Evolutionary conservation across 148 eudicot genomes (phyloP), one percentile per base, ranked within the genome.

Genomic region (Beta vulgaris): DNA sequence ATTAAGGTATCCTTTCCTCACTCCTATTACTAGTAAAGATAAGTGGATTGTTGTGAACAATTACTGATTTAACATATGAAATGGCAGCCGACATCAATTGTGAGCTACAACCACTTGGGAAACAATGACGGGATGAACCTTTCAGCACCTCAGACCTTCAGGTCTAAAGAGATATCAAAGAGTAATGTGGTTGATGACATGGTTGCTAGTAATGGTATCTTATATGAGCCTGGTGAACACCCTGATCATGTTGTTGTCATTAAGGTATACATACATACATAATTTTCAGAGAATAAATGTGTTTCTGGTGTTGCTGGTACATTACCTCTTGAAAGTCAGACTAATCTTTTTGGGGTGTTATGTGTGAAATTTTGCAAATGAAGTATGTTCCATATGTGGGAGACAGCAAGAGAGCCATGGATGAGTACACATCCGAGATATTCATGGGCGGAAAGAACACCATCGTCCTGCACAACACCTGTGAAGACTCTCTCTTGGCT

Each of bases 41-140:
- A n/a, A n/a, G n/a, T n/a, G n/a, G 18, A 46, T 19, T 37, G 51
- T 31, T 54, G 4, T 16, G 7, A 35, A 28, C 1, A 32, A 9
- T 43, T 55, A 42, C 72, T 76, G 48, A 76, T 28, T 37, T 2
- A 1, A 40, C 16, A 4, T 57, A 19, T 72, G 44, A 13, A 72
- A 74, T 77, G 72, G 77, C 85, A 94, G 98, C 98, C 98, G 72
- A 95, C 97, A 18, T 95, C 98, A 11, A 95, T 95, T 13, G 98
- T 95, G 83, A 95, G 98, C 89, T 95, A 95, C 84, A 95, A 95
- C 14, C 98, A 95, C 76, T 80, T 95, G 86, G 98, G 98, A n/a
- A 95, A 95, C 94, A 95, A 95, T 73, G 98, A 95, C 35, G 98
- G 98, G 32, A 95, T 95, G 98, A 95, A 95, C 77, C 86, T 95